Percentiles rank a stretch among this genome's conserved stretches.
phyloP scores from a whole-genome alignment of 2,329 filamentous ascomycete species.

The Talaromyces sp. region DNA sequence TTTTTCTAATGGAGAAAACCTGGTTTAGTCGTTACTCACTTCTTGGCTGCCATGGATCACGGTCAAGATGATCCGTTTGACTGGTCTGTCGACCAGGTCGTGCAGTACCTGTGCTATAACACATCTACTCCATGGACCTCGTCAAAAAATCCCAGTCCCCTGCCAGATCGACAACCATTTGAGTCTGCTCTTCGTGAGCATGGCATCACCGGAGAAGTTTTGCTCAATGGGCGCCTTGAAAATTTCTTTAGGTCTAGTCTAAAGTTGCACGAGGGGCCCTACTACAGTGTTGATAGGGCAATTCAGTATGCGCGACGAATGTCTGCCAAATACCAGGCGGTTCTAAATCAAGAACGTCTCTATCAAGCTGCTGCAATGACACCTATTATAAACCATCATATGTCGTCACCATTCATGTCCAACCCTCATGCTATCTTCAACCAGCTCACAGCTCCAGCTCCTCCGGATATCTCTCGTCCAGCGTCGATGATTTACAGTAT shows the following conservation, averaged over 20 bases:
- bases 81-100: slow-evolving; percentile 65
- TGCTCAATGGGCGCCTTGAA: slow-evolving; percentile 27
- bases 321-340: slow-evolving; percentile 6
- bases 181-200: slow-evolving; percentile 54
- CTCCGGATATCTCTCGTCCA: neutral
- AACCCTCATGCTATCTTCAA: neutral
- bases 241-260: slow-evolving; percentile 6
- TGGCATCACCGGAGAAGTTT: slow-evolving; percentile 58
- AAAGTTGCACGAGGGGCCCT: slow-evolving; percentile 8
- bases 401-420: neutral
- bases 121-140: slow-evolving; percentile 39
- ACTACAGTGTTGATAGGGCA: slow-evolving; percentile 7
- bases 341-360: slow-evolving; percentile 1
- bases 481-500: neutral
- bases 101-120: slow-evolving; percentile 57
- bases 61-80: slow-evolving; percentile 58
- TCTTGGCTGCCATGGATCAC: slow-evolving; percentile 18
- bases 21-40: neutral
- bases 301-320: slow-evolving; percentile 7
- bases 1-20: neutral
- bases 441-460: neutral
- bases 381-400: slow-evolving; percentile 3
- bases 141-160: slow-evolving; percentile 22
- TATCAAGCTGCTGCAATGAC: slow-evolving; percentile 5
- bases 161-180: slow-evolving; percentile 51